These are phyloP conservation scores for Sphenostylis stenocarpa DNA, from an alignment of 306 rosid species.

Conservation along the genomic window DNA sequence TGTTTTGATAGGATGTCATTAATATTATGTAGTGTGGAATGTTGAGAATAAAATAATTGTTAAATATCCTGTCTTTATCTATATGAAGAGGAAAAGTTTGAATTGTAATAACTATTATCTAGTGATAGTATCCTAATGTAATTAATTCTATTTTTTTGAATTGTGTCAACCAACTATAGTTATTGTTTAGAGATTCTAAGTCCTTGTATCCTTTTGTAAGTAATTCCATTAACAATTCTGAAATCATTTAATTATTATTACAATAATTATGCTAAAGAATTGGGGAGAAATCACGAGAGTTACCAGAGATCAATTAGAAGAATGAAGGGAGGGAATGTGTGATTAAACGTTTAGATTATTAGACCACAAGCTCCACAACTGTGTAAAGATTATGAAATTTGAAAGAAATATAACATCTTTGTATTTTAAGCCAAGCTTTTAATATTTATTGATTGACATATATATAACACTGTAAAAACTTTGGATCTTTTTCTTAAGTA, in stretches of 20 bases:
- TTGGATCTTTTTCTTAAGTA: slow-evolving; percentile 23
- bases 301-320: neutral
- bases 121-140: too few relatives aligned
- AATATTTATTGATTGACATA: neutral
- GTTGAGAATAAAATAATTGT: neutral
- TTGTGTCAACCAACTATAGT: too few relatives aligned
- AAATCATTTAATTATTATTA: neutral
- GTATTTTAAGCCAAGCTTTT: neutral
- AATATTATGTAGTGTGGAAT: neutral
- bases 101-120: too few relatives aligned
- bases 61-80: too few relatives aligned
- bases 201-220: too few relatives aligned
- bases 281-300: slow-evolving; percentile 4
- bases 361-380: neutral
- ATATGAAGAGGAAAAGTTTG: too few relatives aligned
- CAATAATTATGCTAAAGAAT: neutral
- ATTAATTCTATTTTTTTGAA: too few relatives aligned
- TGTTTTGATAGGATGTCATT: neutral
- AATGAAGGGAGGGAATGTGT: neutral
- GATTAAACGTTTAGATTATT: neutral
- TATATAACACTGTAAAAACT: neutral
- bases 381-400: neutral
- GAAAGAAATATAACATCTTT: neutral
- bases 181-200: too few relatives aligned
- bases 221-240: too few relatives aligned